These are phyloP conservation scores for Pseudevernia furfuracea DNA, from an alignment of 495 filamentous ascomycete species.

Conservation along the genomic window DNA sequence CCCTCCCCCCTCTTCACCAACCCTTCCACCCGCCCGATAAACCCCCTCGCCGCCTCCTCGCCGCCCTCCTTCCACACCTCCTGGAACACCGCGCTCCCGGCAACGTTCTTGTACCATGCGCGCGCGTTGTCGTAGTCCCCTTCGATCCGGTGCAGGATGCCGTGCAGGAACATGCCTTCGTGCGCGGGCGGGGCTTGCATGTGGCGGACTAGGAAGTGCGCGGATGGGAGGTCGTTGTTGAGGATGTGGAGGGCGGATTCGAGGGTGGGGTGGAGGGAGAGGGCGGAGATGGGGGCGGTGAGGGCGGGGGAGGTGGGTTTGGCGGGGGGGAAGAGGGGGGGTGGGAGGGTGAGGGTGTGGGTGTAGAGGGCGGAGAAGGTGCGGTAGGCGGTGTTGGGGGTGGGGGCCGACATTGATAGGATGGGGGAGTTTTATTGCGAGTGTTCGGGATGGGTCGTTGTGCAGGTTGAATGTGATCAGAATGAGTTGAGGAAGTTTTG, in stretches of 20 bases:
- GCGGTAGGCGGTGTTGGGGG: slow-evolving; percentile 4
- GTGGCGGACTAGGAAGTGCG: slow-evolving; percentile 43
- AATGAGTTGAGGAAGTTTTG: background rate
- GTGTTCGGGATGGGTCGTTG: background rate
- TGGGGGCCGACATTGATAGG: slow-evolving; percentile 4
- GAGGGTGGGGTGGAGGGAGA: slow-evolving; percentile 38
- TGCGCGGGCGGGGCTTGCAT: slow-evolving; percentile 40
- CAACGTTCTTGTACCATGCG: slow-evolving; percentile 38
- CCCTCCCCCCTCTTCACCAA: slow-evolving; percentile 27
- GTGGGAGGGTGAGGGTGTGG: slow-evolving; percentile 25
- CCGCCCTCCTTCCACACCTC: slow-evolving; percentile 25
- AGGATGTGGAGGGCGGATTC: slow-evolving; percentile 42
- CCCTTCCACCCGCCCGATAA: slow-evolving; percentile 27
- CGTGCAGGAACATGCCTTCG: slow-evolving; percentile 42
- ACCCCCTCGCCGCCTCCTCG: slow-evolving; percentile 19
- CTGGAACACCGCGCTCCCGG: slow-evolving; percentile 28
- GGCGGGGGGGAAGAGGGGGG: slow-evolving; percentile 25
- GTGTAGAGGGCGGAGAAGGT: slow-evolving; percentile 25
- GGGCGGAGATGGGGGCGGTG: slow-evolving; percentile 30
- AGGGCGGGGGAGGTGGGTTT: slow-evolving; percentile 27
- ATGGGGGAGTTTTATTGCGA: background rate
- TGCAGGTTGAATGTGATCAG: no score
- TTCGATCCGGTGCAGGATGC: slow-evolving; percentile 40
- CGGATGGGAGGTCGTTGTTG: slow-evolving; percentile 39
- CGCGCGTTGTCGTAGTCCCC: slow-evolving; percentile 39